A percentile compares a stretch with the other conserved stretches of the same genome.
phyloP scores from a whole-genome alignment of 805 yeast species.

The Debaryomyces castellii region DNA sequence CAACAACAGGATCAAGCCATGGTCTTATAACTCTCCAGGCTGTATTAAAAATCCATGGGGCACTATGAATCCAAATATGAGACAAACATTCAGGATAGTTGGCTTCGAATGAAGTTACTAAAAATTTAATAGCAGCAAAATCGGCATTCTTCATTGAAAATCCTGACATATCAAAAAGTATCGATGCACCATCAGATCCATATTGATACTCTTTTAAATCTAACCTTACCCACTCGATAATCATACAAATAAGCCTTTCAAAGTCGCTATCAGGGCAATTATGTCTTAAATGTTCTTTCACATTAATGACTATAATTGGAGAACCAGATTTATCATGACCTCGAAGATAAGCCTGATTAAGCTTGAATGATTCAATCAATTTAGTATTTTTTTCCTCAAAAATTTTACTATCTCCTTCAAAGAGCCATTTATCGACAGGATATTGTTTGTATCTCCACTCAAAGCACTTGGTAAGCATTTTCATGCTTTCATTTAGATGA shows the following conservation, averaged over 20 bases:
- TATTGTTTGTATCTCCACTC: constrained; percentile 71
- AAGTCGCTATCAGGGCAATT: constrained; percentile 63
- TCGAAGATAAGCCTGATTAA: constrained; percentile 69
- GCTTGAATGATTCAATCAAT: constrained; percentile 54
- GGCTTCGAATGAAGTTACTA: constrained; percentile 88
- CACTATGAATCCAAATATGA: constrained; percentile 79
- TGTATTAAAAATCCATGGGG: constrained; percentile 96
- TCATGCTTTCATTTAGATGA: constrained; percentile 64
- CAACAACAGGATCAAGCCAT: constrained; percentile 95
- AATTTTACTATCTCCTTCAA: constrained; percentile 69
- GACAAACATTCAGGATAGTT: constrained; percentile 96
- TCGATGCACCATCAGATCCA: constrained; percentile 62
- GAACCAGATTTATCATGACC: constrained; percentile 74
- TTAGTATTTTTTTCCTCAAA: constrained; percentile 42
- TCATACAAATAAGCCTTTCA: constrained; percentile 68
- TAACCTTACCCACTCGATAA: constrained; percentile 82
- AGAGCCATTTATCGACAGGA: constrained; percentile 59
- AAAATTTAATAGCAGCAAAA: constrained; percentile 84
- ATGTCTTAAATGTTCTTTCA: constrained; percentile 60
- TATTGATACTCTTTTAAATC: constrained; percentile 56
- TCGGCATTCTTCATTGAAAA: constrained; percentile 93
- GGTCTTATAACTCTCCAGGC: constrained; percentile 90
- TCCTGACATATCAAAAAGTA: constrained; percentile 82
- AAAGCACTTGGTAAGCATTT: constrained; percentile 71
- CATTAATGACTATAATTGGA: constrained; percentile 81